A percentile compares a stretch with the other conserved stretches of the same genome.
These are phyloP conservation scores for Venturia carpophila DNA, from an alignment of 2,329 filamentous ascomycete species.

Conservation along the genomic window DNA sequence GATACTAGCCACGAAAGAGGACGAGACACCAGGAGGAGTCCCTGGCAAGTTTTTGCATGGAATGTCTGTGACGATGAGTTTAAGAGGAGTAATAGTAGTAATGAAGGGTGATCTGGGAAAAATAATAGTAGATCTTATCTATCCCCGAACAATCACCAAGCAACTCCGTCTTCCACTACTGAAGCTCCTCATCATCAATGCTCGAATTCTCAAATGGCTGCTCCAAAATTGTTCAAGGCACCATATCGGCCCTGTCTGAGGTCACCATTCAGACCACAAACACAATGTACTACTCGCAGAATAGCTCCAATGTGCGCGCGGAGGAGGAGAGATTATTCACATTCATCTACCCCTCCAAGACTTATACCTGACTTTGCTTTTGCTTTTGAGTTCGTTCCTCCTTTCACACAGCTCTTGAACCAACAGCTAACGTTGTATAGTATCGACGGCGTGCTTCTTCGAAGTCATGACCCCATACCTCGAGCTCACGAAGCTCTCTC, in stretches of 20 bases:
- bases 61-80: background rate
- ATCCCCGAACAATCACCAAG: constrained; percentile 8
- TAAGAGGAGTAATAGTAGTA: background rate
- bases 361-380: constrained; percentile 41
- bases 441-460: constrained; percentile 93
- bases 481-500: constrained; percentile 66
- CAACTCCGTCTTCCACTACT: background rate
- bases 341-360: background rate
- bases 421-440: constrained; percentile 38
- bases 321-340: constrained; percentile 6
- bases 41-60: no score
- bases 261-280: background rate
- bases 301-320: background rate
- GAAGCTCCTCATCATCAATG: background rate
- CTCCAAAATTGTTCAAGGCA: background rate
- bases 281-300: background rate
- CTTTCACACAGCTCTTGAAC: constrained; percentile 5
- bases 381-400: constrained; percentile 45
- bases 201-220: background rate
- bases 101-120: background rate
- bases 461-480: constrained; percentile 69
- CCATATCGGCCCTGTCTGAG: background rate
- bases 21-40: no score
- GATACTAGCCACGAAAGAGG: no score
- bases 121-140: background rate